Conservation (phyloP, 768 basidiomycete genomes). For the Gloeostereum incarnatum region DNA sequence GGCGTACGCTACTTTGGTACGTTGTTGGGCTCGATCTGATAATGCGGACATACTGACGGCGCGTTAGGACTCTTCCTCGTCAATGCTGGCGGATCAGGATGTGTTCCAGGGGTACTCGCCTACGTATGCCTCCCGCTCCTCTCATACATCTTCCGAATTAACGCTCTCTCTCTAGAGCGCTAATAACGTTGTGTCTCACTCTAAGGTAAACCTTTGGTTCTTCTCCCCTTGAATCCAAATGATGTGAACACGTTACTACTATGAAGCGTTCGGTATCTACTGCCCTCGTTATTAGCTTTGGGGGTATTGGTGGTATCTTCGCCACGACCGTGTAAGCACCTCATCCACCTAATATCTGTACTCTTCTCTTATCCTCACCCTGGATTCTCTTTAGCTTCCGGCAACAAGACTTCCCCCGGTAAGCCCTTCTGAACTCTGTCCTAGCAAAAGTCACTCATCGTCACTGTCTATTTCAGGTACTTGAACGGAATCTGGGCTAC, state of each 20-base stretch:
- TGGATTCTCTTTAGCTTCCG: too few relatives aligned
- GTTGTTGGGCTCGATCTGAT: neutral
- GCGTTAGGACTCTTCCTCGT: constrained; percentile 30
- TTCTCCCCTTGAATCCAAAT: too few relatives aligned
- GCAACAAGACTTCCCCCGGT: constrained; percentile 30
- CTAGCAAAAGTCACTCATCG: neutral
- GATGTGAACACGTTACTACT: too few relatives aligned
- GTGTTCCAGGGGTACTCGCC: constrained; percentile 34
- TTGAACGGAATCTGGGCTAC: constrained; percentile 31
- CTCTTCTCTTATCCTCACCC: too few relatives aligned
- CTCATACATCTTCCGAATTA: neutral
- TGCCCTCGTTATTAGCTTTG: constrained; percentile 30
- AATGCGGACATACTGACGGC: neutral
- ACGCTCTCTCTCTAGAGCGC: constrained; percentile 11
- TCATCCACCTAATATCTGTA: too few relatives aligned
- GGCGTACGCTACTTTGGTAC: constrained; percentile 34
- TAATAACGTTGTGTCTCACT: constrained; percentile 40
- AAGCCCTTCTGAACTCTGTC: constrained; percentile 20
- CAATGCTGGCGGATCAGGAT: constrained; percentile 32
- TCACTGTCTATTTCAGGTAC: constrained; percentile 15
- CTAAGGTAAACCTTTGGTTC: constrained; percentile 27
- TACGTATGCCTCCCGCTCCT: constrained; percentile 19
- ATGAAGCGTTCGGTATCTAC: constrained; percentile 23
- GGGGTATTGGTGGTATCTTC: constrained; percentile 32
- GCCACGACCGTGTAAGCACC: constrained; percentile 30